Conservation (phyloP, 352 stramenopile species). For the Aphanomyces stellatus region DNA sequence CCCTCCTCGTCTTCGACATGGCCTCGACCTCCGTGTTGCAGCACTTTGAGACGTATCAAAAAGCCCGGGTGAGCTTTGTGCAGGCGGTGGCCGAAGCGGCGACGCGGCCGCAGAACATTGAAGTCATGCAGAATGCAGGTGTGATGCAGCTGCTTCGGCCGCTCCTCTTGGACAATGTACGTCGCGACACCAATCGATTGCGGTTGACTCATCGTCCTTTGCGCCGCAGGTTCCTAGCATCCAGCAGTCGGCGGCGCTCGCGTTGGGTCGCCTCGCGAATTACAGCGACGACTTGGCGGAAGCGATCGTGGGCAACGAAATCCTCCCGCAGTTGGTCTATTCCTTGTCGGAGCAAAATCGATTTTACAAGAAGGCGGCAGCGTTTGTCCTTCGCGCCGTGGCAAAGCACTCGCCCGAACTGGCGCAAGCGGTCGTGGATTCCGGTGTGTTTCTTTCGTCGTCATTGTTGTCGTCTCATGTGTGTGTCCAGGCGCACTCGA, state of each 20-base stretch:
- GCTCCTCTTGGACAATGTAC: slow-evolving; percentile 91
- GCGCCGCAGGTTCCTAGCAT: slow-evolving; percentile 79
- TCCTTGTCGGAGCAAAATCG: slow-evolving; percentile 92
- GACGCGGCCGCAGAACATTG: slow-evolving; percentile 93
- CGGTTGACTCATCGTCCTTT: not conserved
- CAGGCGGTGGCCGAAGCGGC: slow-evolving; percentile 90
- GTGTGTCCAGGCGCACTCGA: slow-evolving; percentile 77
- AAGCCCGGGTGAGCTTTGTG: slow-evolving; percentile 91
- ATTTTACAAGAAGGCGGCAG: slow-evolving; percentile 94
- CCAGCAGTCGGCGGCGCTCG: slow-evolving; percentile 90
- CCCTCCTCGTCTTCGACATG: slow-evolving; percentile 28
- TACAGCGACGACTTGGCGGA: slow-evolving; percentile 93
- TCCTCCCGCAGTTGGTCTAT: slow-evolving; percentile 95
- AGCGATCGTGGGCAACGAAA: slow-evolving; percentile 92
- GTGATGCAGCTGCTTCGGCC: slow-evolving; percentile 93
- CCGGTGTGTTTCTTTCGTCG: too few species aligned
- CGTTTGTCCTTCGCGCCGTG: slow-evolving; percentile 90
- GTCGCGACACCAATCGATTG: not conserved
- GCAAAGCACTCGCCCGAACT: slow-evolving; percentile 93
- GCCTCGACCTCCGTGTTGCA: slow-evolving; percentile 86
- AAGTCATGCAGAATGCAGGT: slow-evolving; percentile 94
- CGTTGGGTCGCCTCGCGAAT: slow-evolving; percentile 89
- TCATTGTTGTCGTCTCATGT: too few species aligned
- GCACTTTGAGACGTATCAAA: slow-evolving; percentile 95
- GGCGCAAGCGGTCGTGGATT: slow-evolving; percentile 91